Evolutionary conservation across 257 asterid genomes (phyloP), one percentile per base, ranked within the genome.

Genomic region (Penstemon davidsonii): DNA sequence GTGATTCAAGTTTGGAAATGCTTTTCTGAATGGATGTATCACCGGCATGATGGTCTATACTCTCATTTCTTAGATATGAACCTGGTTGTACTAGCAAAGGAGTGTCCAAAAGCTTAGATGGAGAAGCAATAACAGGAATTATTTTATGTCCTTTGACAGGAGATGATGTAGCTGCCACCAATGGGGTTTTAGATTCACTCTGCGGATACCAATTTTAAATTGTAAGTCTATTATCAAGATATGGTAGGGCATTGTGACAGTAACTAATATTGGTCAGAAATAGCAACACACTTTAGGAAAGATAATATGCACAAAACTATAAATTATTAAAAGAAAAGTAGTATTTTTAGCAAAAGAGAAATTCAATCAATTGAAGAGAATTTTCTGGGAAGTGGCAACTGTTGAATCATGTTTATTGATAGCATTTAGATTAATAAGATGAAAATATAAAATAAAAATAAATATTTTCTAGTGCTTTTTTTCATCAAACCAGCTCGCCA

Each of bases 1-100:
- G 87, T 39, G 64, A 74, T 12, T 81, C 85, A 72, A 90, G 87
- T 75, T 87, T 90, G 53, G 90, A 85, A 79, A 90, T 82, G 83
- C 95, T 90, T 82, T 63, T 88, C 81, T 80, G 96, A 72, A 90
- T 83, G 46, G 96, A 86, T 67, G 86, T 73, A 64, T 80, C 82
- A 36, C 76, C 78, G 55, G 67, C 76, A 64, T 57, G 73, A 75
- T 56, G 74, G 54, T 56, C 74, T 70, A 57, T 68, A 47, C 65
- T 75, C 70, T 69, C 89, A 70, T 66, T 80, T 71, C 65, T 42
- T 50, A 66, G 60, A 67, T 77, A 78, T 65, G 87, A 73, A 78
- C 50, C 80, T 62, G 73, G 74, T 47, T 75, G 75, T 45, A 76
- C 82, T 25, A 66, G 83, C 78, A 76, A 73, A 70, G 92, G 88